Percentiles rank a stretch among this genome's conserved stretches.
Conservation (phyloP, 768 basidiomycete species). For the Gautieria morchelliformis region DNA sequence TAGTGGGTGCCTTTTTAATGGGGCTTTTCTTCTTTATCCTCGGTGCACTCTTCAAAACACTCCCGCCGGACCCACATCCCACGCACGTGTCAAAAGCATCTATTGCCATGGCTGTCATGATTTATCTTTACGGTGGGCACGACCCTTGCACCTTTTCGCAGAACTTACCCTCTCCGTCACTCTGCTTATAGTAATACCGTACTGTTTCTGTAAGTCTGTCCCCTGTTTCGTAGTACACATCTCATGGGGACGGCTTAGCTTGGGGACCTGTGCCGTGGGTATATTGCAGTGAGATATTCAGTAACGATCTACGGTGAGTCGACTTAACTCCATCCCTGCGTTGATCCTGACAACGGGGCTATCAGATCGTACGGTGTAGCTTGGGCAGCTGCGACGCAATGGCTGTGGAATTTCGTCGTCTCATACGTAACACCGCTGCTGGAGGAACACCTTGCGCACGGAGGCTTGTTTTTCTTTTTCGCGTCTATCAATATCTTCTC, state of each 20-base stretch:
- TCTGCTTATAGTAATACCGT: constrained; percentile 2
- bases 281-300: constrained; percentile 13
- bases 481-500: constrained; percentile 48
- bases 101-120: constrained; percentile 77
- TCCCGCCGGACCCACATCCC: constrained; percentile 37
- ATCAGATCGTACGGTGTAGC: constrained; percentile 76
- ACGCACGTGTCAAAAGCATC: constrained; percentile 28
- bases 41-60: constrained; percentile 73
- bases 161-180: neutral
- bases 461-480: constrained; percentile 69
- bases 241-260: constrained; percentile 38
- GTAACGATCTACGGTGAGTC: constrained; percentile 5
- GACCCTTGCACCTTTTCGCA: constrained; percentile 35
- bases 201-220: constrained; percentile 2
- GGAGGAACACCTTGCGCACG: constrained; percentile 47
- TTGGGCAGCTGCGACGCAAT: constrained; percentile 67
- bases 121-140: constrained; percentile 76
- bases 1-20: constrained; percentile 33
- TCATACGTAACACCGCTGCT: constrained; percentile 62
- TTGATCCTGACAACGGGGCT: constrained; percentile 17
- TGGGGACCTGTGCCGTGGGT: constrained; percentile 59
- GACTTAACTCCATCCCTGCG: neutral
- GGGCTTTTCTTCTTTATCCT: constrained; percentile 73
- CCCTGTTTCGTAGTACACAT: neutral
- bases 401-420: constrained; percentile 75